Base-by-base conservation (phyloP, 2,329 filamentous ascomycete genomes). In the Sarocladium strictum region DNA sequence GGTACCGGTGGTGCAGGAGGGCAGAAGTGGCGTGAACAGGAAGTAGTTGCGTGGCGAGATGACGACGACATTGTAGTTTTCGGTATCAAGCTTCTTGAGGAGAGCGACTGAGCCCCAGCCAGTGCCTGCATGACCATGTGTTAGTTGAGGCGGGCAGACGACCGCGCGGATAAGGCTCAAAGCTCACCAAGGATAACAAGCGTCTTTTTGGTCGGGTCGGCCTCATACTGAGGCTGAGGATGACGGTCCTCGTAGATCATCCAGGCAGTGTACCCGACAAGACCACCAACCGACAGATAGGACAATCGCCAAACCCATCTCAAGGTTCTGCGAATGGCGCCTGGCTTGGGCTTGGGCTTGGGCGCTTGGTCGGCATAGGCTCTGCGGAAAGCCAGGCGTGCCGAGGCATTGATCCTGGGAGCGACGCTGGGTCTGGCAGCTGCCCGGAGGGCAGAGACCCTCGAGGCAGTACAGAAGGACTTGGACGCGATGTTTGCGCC, bases 1-100 rank as follows among this genome's bases (percentile, higher is more conserved):
- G 64, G 90, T 88, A 65, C 94, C 94, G 61, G 93, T 97, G 53
- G 94, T 97, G 76, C 94, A 99, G 68, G 93, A 97, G 61, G 94
- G 94, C 58, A 99, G 84, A 57, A 99, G 85, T 57, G 94, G 94
- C 27, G 94, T 99, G 81, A 99, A 99, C 63, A 99, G 87, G 85
- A 99, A 99, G 83, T 96, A 99, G 78, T 99, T 99, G 70, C 94
- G 90, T 54, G 94, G 94, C 51, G 94, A 97, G 71, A 99, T 90
- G 70, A 99, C 91, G 68, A 97, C 74, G 72, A 97, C 93, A 72
- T 99, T 97, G 84, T 97, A 99, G 81, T 97, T 96, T 72, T 96
- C 89, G 58, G 93, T 97, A 69, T 99, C 92, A 73, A 99, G 89
- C 71, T 96, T 97, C 84, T 99, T 99, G 62, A 99, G 84, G 58